Conservation (phyloP, 345 rosid species). For the Anastatica hierochuntica region DNA sequence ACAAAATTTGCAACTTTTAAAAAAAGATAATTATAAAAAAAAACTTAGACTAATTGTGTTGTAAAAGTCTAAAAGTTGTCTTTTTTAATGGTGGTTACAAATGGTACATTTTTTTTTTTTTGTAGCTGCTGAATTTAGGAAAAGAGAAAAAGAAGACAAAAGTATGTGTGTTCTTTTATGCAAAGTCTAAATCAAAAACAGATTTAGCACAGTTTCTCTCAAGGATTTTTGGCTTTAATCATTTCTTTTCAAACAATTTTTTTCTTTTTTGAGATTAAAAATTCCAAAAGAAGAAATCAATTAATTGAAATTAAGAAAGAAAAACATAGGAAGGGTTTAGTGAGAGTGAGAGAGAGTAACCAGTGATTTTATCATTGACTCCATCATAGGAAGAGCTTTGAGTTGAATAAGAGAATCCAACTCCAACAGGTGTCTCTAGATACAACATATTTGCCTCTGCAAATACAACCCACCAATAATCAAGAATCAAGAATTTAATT, state of each 20-base stretch:
- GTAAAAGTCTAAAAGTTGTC: not conserved
- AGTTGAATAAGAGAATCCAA: constrained; percentile 87
- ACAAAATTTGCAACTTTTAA: too few relatives aligned
- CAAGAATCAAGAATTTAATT: too few relatives aligned
- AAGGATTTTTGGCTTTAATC: not conserved
- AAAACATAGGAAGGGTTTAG: not conserved
- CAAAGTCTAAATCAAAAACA: constrained; percentile 12
- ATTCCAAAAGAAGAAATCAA: not conserved
- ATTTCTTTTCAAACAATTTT: not conserved
- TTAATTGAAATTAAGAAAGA: not conserved
- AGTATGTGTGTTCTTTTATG: not conserved
- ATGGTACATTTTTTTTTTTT: not conserved
- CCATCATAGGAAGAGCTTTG: constrained; percentile 51
- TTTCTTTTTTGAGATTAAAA: too few relatives aligned
- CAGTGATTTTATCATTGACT: constrained; percentile 76
- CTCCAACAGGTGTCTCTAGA: constrained; percentile 89
- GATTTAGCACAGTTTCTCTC: not conserved
- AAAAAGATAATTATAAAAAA: too few relatives aligned
- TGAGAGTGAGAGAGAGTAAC: constrained; percentile 23
- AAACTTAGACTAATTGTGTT: too few relatives aligned
- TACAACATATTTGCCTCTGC: constrained; percentile 93
- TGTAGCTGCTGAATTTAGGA: not conserved
- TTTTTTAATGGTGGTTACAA: constrained; percentile 11
- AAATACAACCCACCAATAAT: constrained; percentile 20
- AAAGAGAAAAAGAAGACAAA: constrained; percentile 5